Evolutionary conservation across 352 stramenopile genomes (phyloP).

Genomic region (Phytophthora pinifolia): DNA sequence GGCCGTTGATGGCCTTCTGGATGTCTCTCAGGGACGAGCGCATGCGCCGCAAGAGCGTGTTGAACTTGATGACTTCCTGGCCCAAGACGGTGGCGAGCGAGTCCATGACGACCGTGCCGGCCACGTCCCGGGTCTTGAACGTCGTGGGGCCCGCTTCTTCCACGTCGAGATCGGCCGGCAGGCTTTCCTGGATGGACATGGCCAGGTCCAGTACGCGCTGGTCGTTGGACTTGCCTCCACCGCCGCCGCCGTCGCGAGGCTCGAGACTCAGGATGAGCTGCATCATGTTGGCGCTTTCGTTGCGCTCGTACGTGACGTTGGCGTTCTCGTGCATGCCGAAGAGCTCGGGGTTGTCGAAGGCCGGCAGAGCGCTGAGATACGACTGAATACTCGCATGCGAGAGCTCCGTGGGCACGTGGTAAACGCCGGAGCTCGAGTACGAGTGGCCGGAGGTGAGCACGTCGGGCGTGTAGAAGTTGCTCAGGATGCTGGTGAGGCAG

Average conservation of each 20-base stretch:
- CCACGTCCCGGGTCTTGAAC: slow-evolving; percentile 87
- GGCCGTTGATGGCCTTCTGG: slow-evolving; percentile 79
- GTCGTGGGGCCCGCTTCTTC: slow-evolving; percentile 90
- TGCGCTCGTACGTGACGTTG: slow-evolving; percentile 93
- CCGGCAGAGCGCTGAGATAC: slow-evolving; percentile 86
- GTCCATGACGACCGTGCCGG: slow-evolving; percentile 87
- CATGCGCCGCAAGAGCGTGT: slow-evolving; percentile 88
- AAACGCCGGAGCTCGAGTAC: slow-evolving; percentile 90
- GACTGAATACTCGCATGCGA: slow-evolving; percentile 53
- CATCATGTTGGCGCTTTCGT: slow-evolving; percentile 90
- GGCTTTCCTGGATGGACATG: slow-evolving; percentile 59
- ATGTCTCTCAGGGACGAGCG: slow-evolving; percentile 76
- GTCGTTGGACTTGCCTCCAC: slow-evolving; percentile 78
- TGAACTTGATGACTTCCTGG: slow-evolving; percentile 96
- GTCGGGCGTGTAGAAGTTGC: slow-evolving; percentile 89
- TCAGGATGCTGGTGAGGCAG: slow-evolving; percentile 92
- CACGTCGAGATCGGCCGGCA: slow-evolving; percentile 65
- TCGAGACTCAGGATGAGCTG: slow-evolving; percentile 90
- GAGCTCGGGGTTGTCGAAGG: slow-evolving; percentile 91
- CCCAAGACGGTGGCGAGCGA: slow-evolving; percentile 92
- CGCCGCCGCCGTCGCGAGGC: slow-evolving; percentile 69
- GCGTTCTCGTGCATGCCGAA: slow-evolving; percentile 98
- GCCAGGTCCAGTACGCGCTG: slow-evolving; percentile 83
- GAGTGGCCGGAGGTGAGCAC: slow-evolving; percentile 75
- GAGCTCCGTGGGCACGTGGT: slow-evolving; percentile 75